Conservation (phyloP, 2,329 filamentous ascomycete genomes). For the Trichoderma polysporum region DNA sequence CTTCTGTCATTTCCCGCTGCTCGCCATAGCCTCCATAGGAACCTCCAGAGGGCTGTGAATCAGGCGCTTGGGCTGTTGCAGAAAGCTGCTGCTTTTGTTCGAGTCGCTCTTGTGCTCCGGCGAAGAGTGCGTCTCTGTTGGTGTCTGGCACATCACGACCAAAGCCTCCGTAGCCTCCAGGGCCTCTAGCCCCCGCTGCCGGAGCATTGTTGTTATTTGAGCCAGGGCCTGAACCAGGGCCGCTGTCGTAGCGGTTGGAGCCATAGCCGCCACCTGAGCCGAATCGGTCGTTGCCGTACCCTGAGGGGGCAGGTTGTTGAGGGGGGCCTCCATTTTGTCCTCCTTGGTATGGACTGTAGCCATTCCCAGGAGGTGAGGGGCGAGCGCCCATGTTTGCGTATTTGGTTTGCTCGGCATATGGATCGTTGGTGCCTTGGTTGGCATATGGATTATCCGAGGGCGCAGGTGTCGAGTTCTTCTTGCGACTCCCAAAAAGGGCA, state of each 20-base stretch:
- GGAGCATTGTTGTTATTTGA: conserved; percentile 31
- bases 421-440: conserved; percentile 50
- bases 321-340: not conserved
- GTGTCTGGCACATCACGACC: conserved; percentile 49
- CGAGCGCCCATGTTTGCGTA: conserved; percentile 48
- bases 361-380: conserved; percentile 24
- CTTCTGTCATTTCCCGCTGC: conserved; percentile 75
- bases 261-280: conserved; percentile 53
- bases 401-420: conserved; percentile 51
- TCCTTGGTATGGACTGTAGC: conserved; percentile 23
- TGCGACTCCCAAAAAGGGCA: conserved; percentile 56
- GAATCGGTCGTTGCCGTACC: conserved; percentile 56
- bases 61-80: conserved; percentile 23
- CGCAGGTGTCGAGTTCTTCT: conserved; percentile 44
- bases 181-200: conserved; percentile 42
- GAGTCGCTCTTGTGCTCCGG: conserved; percentile 52
- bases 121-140: conserved; percentile 64
- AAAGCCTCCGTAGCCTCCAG: conserved; percentile 62
- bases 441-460: conserved; percentile 59
- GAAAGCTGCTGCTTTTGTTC: conserved; percentile 39
- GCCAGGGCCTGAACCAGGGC: conserved; percentile 32
- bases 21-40: conserved; percentile 60
- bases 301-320: conserved; percentile 34
- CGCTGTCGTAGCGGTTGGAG: conserved; percentile 51
- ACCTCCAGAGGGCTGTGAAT: conserved; percentile 29